phyloP scores from a whole-genome alignment of 106 monocot genomes.

The Dendrobium huoshanense region DNA sequence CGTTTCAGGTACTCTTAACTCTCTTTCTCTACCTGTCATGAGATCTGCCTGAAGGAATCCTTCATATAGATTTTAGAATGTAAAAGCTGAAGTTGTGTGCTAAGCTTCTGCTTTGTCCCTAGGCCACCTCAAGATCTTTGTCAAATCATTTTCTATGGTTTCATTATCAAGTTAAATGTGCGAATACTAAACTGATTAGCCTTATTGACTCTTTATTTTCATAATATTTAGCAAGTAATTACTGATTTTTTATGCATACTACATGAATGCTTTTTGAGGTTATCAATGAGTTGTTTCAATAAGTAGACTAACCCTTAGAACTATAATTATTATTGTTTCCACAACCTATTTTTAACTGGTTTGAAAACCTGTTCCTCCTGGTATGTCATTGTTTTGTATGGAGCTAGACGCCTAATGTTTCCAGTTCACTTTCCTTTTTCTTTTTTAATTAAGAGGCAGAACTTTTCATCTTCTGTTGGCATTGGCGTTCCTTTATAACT shows the following conservation, averaged over 20 bases:
- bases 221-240: not conserved
- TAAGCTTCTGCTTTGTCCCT: not conserved
- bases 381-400: not conserved
- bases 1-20: conserved; percentile 70
- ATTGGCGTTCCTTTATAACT: not conserved
- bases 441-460: not conserved
- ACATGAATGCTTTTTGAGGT: not conserved
- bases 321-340: conserved; percentile 1
- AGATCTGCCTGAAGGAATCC: not conserved
- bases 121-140: not conserved
- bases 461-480: not conserved
- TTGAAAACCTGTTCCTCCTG: not conserved
- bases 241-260: not conserved
- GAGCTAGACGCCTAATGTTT: not conserved
- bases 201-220: not conserved
- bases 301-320: not conserved
- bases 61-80: not conserved
- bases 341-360: not conserved
- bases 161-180: conserved; percentile 4
- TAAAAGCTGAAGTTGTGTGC: not conserved
- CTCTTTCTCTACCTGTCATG: not conserved
- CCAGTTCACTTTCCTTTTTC: not conserved
- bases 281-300: not conserved
- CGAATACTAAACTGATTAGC: not conserved
- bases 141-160: not conserved